Conservation (phyloP, 2,329 filamentous ascomycete species). For the Ascochyta clinopodiicola region DNA sequence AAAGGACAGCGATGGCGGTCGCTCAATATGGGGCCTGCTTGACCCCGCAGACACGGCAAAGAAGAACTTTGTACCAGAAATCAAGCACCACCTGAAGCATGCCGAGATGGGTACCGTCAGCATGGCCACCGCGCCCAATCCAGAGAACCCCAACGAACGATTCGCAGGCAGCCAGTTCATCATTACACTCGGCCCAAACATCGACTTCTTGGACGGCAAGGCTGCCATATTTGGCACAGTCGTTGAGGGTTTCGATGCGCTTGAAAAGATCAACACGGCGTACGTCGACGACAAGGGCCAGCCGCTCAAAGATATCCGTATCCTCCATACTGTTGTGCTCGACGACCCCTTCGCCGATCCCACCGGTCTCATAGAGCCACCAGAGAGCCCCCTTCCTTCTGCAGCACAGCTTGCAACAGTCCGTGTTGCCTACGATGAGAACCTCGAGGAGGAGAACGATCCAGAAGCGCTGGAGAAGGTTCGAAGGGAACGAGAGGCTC, state of each 20-base stretch:
- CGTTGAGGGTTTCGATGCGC: constrained; percentile 90
- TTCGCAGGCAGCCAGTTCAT: constrained; percentile 92
- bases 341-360: constrained; percentile 94
- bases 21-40: constrained; percentile 87
- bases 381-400: constrained; percentile 79
- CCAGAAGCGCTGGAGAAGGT: constrained; percentile 80
- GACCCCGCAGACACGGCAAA: constrained; percentile 66
- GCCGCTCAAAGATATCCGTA: constrained; percentile 91
- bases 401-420: constrained; percentile 89
- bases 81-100: constrained; percentile 88
- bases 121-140: constrained; percentile 88
- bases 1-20: constrained; percentile 85
- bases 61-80: constrained; percentile 81
- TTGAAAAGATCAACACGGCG: constrained; percentile 91
- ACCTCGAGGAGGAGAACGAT: constrained; percentile 78
- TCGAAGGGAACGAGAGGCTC: constrained; percentile 85
- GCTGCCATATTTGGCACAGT: constrained; percentile 95
- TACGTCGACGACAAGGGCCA: constrained; percentile 87
- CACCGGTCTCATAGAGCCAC: constrained; percentile 74
- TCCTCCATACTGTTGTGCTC: constrained; percentile 88
- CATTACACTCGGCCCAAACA: constrained; percentile 85
- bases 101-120: constrained; percentile 89
- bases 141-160: constrained; percentile 78
- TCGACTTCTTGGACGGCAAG: constrained; percentile 90
- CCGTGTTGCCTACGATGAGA: constrained; percentile 87